Conservation (phyloP, 1,139 yeast genomes). For the Protomyces macrosporus region DNA sequence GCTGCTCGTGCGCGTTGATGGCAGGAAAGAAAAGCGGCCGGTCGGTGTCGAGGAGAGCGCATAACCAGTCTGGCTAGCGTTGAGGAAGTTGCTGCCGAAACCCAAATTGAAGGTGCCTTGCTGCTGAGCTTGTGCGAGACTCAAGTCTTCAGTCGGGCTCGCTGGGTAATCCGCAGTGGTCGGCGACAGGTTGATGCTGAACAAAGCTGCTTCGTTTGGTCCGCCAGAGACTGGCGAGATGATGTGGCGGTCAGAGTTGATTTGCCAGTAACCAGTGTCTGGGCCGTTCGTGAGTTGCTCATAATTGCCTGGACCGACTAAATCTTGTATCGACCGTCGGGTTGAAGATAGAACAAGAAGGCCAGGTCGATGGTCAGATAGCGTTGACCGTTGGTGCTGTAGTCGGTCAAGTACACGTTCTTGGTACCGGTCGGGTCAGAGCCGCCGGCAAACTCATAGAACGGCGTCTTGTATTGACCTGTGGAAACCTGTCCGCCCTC, state of each 20-base stretch:
- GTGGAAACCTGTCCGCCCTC: neutral
- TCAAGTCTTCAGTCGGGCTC: neutral
- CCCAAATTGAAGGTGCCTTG: neutral
- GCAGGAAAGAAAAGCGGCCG: neutral
- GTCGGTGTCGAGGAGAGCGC: neutral
- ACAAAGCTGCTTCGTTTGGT: neutral
- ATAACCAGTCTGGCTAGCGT: neutral
- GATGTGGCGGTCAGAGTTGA: constrained; percentile 3
- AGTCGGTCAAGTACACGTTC: neutral
- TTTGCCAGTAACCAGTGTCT: constrained; percentile 20
- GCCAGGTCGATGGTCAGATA: constrained; percentile 6
- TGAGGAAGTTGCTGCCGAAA: neutral
- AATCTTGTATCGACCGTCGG: constrained; percentile 24
- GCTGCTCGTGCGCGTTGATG: neutral
- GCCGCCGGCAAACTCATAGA: neutral
- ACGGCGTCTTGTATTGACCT: neutral
- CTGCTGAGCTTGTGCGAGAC: neutral
- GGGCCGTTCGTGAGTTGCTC: constrained; percentile 3
- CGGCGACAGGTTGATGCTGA: constrained; percentile 11
- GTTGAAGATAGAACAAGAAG: constrained; percentile 17
- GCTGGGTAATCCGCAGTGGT: neutral
- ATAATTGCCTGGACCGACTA: constrained; percentile 11
- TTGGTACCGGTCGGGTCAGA: neutral
- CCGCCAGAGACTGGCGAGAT: constrained; percentile 8
- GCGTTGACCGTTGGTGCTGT: neutral